Conservation (phyloP, 1,284 basidiomycete species). For the Rhizopogon parksii region DNA sequence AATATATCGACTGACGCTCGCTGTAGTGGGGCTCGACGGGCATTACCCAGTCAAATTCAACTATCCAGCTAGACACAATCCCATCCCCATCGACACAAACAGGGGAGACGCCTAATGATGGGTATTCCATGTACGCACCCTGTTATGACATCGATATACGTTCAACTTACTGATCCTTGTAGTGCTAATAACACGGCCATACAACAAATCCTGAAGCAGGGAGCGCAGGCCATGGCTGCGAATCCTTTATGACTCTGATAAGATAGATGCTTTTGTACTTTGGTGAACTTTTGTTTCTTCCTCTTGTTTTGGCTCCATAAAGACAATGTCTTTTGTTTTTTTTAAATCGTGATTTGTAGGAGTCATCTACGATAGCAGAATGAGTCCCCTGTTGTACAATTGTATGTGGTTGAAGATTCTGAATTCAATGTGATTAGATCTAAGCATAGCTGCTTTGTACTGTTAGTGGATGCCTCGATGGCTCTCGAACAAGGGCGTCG, state of each 20-base stretch:
- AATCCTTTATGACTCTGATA: background rate
- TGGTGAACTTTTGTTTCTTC: background rate
- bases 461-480: too few relatives aligned
- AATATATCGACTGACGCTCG: background rate
- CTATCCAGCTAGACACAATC: slow-evolving; percentile 32
- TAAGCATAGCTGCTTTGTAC: too few relatives aligned
- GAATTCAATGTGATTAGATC: background rate
- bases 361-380: background rate
- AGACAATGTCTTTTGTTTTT: background rate
- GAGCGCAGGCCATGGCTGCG: slow-evolving; percentile 13
- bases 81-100: slow-evolving; percentile 30
- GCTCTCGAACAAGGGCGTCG: too few relatives aligned
- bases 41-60: slow-evolving; percentile 36
- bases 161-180: background rate
- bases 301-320: background rate
- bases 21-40: slow-evolving; percentile 41
- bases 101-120: slow-evolving; percentile 45
- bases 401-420: background rate
- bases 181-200: slow-evolving; percentile 6
- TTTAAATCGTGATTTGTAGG: background rate
- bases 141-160: background rate
- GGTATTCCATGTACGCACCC: slow-evolving; percentile 30
- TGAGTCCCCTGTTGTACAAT: too few relatives aligned
- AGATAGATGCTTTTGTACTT: background rate
- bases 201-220: slow-evolving; percentile 11